phyloP scores from a whole-genome alignment of 305 asterid genomes.

The Rubia tinctorum region DNA sequence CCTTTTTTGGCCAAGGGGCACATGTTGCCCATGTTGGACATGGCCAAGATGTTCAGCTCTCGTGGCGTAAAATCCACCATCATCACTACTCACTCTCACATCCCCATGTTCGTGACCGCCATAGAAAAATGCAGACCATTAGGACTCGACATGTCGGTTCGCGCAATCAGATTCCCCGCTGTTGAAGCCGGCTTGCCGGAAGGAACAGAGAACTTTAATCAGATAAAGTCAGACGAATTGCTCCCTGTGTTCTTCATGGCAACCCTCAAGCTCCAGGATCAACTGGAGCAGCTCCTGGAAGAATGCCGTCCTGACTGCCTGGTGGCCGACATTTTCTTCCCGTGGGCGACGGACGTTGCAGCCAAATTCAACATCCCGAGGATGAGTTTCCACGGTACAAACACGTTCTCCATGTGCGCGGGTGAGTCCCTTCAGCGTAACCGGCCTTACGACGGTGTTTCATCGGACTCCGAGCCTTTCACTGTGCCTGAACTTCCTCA shows the following conservation, averaged over 20 bases:
- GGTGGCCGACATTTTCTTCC: constrained; percentile 35
- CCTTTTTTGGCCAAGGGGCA: background rate
- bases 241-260: background rate
- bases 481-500: background rate
- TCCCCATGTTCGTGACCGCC: background rate
- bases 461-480: constrained; percentile 4
- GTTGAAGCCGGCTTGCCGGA: background rate
- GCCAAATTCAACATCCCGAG: constrained; percentile 34
- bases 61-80: background rate
- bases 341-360: constrained; percentile 40
- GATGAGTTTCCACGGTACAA: constrained; percentile 31
- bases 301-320: constrained; percentile 29
- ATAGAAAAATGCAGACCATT: background rate
- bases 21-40: background rate
- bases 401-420: constrained; percentile 20
- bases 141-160: background rate
- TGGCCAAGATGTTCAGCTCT: background rate
- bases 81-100: background rate
- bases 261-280: background rate
- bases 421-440: constrained; percentile 21
- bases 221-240: background rate
- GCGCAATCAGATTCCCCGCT: background rate
- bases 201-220: background rate
- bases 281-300: constrained; percentile 20
- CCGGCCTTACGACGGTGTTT: constrained; percentile 30